phyloP scores from a whole-genome alignment of 305 asterid species.

The Fraxinus xanthoxyloides region DNA sequence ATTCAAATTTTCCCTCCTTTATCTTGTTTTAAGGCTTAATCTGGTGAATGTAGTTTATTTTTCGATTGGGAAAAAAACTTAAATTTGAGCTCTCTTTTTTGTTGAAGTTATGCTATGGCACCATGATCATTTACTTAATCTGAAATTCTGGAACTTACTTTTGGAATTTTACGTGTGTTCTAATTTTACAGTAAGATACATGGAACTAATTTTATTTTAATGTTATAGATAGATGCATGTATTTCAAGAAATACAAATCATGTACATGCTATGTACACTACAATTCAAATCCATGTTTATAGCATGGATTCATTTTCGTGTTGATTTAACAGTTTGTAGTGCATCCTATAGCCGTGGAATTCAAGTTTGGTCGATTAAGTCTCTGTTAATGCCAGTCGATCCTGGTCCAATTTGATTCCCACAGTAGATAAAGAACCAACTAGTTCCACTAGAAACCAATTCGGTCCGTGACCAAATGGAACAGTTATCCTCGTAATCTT shows the following conservation, averaged over 20 bases:
- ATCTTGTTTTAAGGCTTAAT: not conserved
- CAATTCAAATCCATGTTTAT: not conserved
- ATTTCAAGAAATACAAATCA: not conserved
- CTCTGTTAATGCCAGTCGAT: not conserved
- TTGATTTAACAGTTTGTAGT: not conserved
- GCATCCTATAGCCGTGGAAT: not conserved
- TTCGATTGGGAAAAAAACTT: not conserved
- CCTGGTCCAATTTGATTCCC: not conserved
- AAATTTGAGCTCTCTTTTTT: not conserved
- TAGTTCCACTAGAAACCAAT: not conserved
- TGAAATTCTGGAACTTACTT: not conserved
- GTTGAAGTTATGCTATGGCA: not conserved
- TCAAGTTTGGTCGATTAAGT: not conserved
- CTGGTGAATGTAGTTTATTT: not conserved
- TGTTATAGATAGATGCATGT: not conserved
- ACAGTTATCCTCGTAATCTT: not conserved
- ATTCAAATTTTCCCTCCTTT: not conserved
- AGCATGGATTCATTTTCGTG: not conserved
- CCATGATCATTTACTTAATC: not conserved
- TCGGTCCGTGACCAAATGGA: not conserved
- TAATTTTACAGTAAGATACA: not conserved
- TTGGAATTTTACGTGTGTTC: not conserved
- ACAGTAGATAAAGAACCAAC: not conserved
- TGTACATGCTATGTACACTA: not conserved
- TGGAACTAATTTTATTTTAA: not conserved